Base-by-base conservation (phyloP, 2,329 filamentous ascomycete genomes). In the Microdochium trichocladiopsis region DNA sequence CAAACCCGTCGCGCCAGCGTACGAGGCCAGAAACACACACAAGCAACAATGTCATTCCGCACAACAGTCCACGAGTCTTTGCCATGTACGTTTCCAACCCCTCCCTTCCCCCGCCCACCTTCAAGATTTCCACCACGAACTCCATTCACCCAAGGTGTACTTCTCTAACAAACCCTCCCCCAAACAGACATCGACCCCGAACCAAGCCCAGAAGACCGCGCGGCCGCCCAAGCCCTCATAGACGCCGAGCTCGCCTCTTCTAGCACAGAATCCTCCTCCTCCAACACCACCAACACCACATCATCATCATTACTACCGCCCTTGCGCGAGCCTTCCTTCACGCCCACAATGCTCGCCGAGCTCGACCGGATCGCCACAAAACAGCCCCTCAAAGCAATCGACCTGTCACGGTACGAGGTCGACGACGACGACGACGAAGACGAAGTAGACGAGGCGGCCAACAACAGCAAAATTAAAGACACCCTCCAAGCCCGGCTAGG, bases 381-480 rank as follows among this genome's bases (percentile, higher is more conserved):
- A 52, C 64, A 76, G n/a, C 79, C 84, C 2, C 71, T 88, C 52
- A 66, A 69, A 0, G 83, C 82, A 51, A 83, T 95, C 61, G 88
- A 96, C 68, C 75, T 90, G 18, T 73, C 80, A 45, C 90, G 92
- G 60, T 97, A 97, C 79, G 89, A 96, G 70, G 82, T 85, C 2
- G 82, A 84, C 50, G 81, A 88, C 21, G 70, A 71, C 41, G 63
- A 69, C 51, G 67, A 72, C 3, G 52, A 63, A 41, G 36, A 41
- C 36, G n/a, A 41, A 5, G n/a, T 9, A 41, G 36, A 18, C n/a
- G n/a, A 41, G 6, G n/a, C 5, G 6, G n/a, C n/a, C 41, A 16
- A 4, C 41, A 8, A 2, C 41, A 3, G 4, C 12, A 6, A 36
- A 50, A 21, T n/a, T n/a, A 61, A 57, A 18, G 60, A 63, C 12